These are phyloP conservation scores for Dictyostelium citrinum DNA, from an alignment of 78 protist genomes.

Conservation along the genomic window DNA sequence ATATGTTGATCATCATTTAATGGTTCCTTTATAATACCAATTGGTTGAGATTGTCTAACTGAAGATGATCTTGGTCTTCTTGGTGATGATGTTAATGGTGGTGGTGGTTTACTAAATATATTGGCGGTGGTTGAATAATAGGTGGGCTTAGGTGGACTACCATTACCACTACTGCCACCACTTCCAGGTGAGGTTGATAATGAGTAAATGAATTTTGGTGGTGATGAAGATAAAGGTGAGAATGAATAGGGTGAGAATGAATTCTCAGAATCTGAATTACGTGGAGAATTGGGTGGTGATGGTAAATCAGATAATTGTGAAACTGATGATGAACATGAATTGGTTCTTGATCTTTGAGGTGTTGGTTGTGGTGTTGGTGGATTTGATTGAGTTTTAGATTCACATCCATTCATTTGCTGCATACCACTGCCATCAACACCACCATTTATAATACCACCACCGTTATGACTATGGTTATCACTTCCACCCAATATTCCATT, in stretches of 20 bases:
- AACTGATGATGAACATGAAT: constrained; percentile 7
- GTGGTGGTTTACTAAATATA: constrained; percentile 34
- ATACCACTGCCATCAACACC: background rate
- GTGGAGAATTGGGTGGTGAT: constrained; percentile 70
- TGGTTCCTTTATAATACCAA: background rate
- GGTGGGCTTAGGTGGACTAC: background rate
- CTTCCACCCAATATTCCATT: background rate
- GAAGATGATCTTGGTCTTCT: constrained; percentile 14
- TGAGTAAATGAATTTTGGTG: constrained; percentile 13
- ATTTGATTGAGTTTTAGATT: background rate
- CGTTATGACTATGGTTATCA: background rate
- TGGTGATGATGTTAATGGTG: background rate
- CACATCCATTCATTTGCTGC: background rate
- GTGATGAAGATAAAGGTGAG: constrained; percentile 56
- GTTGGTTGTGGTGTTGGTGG: constrained; percentile 12
- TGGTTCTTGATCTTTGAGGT: background rate
- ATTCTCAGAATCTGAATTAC: constrained; percentile 10
- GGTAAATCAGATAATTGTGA: constrained; percentile 4
- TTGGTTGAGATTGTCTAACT: background rate
- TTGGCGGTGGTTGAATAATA: background rate
- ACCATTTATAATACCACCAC: background rate
- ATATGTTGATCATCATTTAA: constrained; percentile 5
- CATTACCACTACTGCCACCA: background rate
- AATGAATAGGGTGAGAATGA: constrained; percentile 24
- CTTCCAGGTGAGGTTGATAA: background rate